Conservation (phyloP, 345 rosid species). For the Populus nigra region DNA sequence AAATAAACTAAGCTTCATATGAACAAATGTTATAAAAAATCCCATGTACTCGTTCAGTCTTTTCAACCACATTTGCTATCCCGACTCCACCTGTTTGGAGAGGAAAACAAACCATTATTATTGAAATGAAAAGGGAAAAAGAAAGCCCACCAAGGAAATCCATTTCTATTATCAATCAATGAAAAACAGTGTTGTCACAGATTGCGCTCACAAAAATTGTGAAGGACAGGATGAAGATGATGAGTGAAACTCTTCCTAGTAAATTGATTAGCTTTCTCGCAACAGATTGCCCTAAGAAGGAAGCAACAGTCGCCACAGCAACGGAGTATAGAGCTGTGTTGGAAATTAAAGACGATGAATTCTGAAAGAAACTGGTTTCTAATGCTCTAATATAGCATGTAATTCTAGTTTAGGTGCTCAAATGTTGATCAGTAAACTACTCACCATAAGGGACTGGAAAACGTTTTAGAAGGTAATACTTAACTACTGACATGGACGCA, state of each 20-base stretch:
- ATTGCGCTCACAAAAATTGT: conserved; percentile 25
- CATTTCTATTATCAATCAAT: neutral
- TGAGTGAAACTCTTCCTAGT: conserved; percentile 25
- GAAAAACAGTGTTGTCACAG: neutral
- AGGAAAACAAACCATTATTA: neutral
- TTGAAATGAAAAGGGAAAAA: too few relatives aligned
- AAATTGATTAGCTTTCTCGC: conserved; percentile 15
- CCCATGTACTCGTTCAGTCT: conserved; percentile 23
- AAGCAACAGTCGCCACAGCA: conserved; percentile 21
- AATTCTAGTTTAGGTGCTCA: neutral
- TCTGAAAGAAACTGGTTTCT: neutral
- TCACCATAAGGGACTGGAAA: conserved; percentile 80
- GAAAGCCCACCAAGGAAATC: neutral
- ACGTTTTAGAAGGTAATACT: conserved; percentile 74
- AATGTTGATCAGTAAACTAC: neutral
- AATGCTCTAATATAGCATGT: neutral
- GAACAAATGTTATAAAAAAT: conserved; percentile 17
- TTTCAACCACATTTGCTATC: conserved; percentile 7
- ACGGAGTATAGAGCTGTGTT: conserved; percentile 27
- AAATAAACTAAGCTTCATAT: neutral
- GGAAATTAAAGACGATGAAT: neutral
- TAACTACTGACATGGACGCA: conserved; percentile 80
- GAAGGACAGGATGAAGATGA: conserved; percentile 26
- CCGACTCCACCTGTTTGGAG: conserved; percentile 28
- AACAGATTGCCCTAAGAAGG: conserved; percentile 21